A percentile compares a stretch with the other conserved stretches of the same genome.
phyloP scores from a whole-genome alignment of 495 filamentous ascomycete genomes.

The Ascodesmis nigricans region DNA sequence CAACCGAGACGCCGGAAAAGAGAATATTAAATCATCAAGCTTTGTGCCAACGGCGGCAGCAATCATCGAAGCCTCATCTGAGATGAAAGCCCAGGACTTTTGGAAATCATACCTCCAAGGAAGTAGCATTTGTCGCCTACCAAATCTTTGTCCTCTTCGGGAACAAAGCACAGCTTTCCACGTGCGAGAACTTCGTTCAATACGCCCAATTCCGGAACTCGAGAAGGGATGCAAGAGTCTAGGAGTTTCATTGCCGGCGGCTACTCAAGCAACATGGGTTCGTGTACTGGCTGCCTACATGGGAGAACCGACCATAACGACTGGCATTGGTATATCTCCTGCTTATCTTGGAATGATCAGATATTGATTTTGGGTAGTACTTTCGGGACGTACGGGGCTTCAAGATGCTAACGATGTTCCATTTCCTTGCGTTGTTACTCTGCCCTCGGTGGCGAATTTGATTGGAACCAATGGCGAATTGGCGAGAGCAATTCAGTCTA shows the following conservation, averaged over 20 bases:
- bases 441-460: conserved; percentile 38
- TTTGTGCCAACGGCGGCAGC: too few relatives aligned
- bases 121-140: conserved; percentile 39
- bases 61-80: conserved; percentile 32
- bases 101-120: conserved; percentile 36
- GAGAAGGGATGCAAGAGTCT: conserved; percentile 30
- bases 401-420: conserved; percentile 30
- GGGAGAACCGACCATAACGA: conserved; percentile 43
- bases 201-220: conserved; percentile 24
- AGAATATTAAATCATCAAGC: too few relatives aligned
- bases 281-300: conserved; percentile 46
- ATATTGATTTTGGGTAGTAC: conserved; percentile 13
- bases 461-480: conserved; percentile 31
- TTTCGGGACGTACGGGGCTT: conserved; percentile 42
- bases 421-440: conserved; percentile 53
- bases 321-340: conserved; percentile 35
- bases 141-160: conserved; percentile 41
- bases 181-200: conserved; percentile 25
- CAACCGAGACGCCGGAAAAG: too few relatives aligned
- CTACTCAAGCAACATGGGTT: conserved; percentile 53
- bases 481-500: conserved; percentile 33
- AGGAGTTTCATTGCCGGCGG: conserved; percentile 46
- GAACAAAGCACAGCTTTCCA: conserved; percentile 23
- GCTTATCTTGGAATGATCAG: background rate
- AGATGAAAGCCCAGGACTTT: conserved; percentile 29